These are phyloP conservation scores for Exsudoporus frostii DNA, from an alignment of 768 basidiomycete genomes.

Conservation along the genomic window DNA sequence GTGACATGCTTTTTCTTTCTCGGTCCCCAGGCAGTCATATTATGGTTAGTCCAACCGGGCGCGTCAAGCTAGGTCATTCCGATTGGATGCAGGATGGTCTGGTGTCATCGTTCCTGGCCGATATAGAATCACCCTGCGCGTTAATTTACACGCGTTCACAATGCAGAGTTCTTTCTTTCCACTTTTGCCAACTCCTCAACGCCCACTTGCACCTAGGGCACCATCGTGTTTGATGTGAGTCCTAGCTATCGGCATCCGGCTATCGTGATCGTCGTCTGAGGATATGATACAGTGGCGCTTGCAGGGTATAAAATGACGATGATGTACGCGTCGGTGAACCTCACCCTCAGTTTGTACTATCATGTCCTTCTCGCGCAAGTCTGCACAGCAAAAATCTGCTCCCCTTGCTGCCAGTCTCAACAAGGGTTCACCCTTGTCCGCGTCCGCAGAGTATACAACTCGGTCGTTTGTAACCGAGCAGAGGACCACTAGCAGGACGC, in stretches of 20 bases:
- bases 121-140: background rate
- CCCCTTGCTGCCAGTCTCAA: background rate
- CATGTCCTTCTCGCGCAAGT: slow-evolving; percentile 22
- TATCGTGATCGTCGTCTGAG: background rate
- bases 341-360: background rate
- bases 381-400: slow-evolving; percentile 3
- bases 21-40: background rate
- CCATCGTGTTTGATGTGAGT: too few species aligned
- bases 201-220: background rate
- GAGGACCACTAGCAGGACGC: slow-evolving; percentile 16
- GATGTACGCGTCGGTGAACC: background rate
- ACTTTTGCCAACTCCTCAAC: slow-evolving; percentile 5
- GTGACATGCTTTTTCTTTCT: background rate
- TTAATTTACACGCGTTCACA: slow-evolving; percentile 2
- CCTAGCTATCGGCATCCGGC: too few species aligned
- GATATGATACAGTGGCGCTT: too few species aligned
- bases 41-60: background rate
- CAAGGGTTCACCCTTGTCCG: slow-evolving; percentile 12
- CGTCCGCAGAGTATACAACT: slow-evolving; percentile 4
- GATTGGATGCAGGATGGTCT: background rate
- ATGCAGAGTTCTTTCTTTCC: slow-evolving; percentile 1
- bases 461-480: slow-evolving; percentile 5
- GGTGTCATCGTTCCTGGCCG: background rate
- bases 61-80: background rate
- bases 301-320: slow-evolving; percentile 19